These are phyloP conservation scores for Dictyostelium citrinum DNA, from an alignment of 78 protist genomes.

Conservation along the genomic window DNA sequence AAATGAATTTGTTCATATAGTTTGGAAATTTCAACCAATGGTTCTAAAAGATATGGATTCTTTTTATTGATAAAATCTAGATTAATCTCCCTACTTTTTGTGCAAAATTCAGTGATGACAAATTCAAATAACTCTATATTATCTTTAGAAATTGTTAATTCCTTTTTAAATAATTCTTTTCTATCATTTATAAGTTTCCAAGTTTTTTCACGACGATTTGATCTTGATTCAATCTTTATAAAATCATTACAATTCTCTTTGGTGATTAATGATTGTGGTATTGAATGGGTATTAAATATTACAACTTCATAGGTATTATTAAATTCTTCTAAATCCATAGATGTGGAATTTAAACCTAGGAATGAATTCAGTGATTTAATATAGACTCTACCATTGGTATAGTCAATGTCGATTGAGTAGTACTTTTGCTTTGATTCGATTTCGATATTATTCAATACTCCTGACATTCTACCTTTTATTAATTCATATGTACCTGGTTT, in stretches of 20 bases:
- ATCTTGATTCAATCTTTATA: not conserved
- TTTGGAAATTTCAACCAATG: not conserved
- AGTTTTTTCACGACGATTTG: not conserved
- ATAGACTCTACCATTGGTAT: not conserved
- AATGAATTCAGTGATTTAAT: not conserved
- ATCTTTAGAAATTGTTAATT: not conserved
- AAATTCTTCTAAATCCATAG: constrained; percentile 11
- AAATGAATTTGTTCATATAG: not conserved
- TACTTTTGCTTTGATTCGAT: not conserved
- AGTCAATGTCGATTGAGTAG: not conserved
- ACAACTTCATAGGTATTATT: constrained; percentile 14
- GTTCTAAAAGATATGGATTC: not conserved
- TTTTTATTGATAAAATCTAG: not conserved
- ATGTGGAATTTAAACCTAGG: not conserved
- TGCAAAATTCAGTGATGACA: not conserved
- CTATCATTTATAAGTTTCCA: not conserved
- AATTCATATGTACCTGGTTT: constrained; percentile 1
- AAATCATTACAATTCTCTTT: not conserved
- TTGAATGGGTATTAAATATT: not conserved
- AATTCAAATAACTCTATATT: not conserved
- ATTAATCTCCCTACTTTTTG: not conserved
- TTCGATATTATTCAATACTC: not conserved
- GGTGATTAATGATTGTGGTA: not conserved
- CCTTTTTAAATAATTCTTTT: not conserved
- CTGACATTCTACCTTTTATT: not conserved